These are phyloP conservation scores for Echeveria elegans DNA, from an alignment of 164 flowering plant species.

Conservation along the genomic window DNA sequence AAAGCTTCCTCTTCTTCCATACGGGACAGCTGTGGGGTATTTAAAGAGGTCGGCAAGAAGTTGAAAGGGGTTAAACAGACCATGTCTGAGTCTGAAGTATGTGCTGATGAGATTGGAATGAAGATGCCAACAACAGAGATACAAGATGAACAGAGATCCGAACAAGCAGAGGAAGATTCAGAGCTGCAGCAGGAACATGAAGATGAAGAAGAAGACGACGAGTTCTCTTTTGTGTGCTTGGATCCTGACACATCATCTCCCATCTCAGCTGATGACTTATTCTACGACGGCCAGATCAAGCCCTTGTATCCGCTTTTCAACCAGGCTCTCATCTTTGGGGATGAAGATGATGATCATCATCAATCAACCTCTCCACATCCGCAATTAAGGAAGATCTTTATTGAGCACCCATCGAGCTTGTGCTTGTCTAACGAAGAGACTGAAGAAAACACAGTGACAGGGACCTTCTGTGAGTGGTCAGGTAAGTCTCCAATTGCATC, in stretches of 20 bases:
- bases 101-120: slow-evolving; percentile 8
- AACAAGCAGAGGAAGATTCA: not conserved
- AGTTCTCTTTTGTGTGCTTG: slow-evolving; percentile 24
- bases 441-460: not conserved
- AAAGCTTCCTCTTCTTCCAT: not conserved
- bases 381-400: slow-evolving; percentile 9
- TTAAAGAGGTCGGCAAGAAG: not conserved
- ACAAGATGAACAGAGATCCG: not conserved
- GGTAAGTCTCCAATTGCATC: not conserved
- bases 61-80: not conserved
- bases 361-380: not conserved
- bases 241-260: slow-evolving; percentile 20
- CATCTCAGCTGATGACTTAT: slow-evolving; percentile 28
- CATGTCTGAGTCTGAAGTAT: slow-evolving; percentile 6
- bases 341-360: not conserved
- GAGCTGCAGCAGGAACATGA: not conserved
- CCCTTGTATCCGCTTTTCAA: slow-evolving; percentile 25
- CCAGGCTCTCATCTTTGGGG: slow-evolving; percentile 13
- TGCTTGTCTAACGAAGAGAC: not conserved
- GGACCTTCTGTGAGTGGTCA: slow-evolving; percentile 8
- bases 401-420: not conserved
- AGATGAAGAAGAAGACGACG: slow-evolving; percentile 18
- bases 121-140: slow-evolving; percentile 3
- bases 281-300: slow-evolving; percentile 30
- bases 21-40: not conserved